These are phyloP conservation scores for Aspergillus tubingensis DNA, from an alignment of 2,329 filamentous ascomycete genomes.

Conservation along the genomic window DNA sequence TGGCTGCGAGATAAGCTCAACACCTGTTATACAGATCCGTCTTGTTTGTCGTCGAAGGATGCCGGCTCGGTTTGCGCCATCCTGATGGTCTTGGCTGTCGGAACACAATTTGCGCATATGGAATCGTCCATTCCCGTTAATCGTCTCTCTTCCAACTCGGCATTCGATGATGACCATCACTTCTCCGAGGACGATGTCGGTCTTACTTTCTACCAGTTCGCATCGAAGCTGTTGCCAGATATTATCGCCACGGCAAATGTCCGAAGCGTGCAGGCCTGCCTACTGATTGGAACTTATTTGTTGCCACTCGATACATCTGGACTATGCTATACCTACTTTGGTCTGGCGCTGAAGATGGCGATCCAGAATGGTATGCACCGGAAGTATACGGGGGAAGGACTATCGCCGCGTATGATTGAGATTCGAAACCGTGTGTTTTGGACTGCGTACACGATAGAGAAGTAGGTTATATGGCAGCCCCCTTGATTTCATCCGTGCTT, in stretches of 20 bases:
- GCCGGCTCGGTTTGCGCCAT: conserved; percentile 45
- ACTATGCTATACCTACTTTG: conserved; percentile 59
- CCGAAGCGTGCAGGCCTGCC: conserved; percentile 60
- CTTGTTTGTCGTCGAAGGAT: conserved; percentile 39
- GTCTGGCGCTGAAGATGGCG: conserved; percentile 58
- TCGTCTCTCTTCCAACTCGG: conserved; percentile 26
- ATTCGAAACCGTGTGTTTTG: conserved; percentile 60
- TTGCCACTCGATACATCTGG: conserved; percentile 59
- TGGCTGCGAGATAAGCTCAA: conserved; percentile 45
- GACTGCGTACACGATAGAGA: conserved; percentile 60
- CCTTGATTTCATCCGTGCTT: conserved; percentile 5
- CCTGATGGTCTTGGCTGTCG: conserved; percentile 47
- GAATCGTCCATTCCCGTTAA: conserved; percentile 42
- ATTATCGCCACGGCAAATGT: conserved; percentile 59
- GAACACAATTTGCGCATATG: conserved; percentile 49
- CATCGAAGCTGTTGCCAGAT: conserved; percentile 57
- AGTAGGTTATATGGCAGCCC: conserved; percentile 36
- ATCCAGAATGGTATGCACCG: conserved; percentile 64
- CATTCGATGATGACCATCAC: conserved; percentile 34
- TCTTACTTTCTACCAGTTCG: conserved; percentile 59
- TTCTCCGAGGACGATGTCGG: conserved; percentile 57
- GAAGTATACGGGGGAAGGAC: conserved; percentile 50
- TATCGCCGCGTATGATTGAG: conserved; percentile 54
- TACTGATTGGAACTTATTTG: conserved; percentile 58
- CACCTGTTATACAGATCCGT: conserved; percentile 40